phyloP scores from a whole-genome alignment of 805 yeast genomes.

The Nakazawaea sp. region DNA sequence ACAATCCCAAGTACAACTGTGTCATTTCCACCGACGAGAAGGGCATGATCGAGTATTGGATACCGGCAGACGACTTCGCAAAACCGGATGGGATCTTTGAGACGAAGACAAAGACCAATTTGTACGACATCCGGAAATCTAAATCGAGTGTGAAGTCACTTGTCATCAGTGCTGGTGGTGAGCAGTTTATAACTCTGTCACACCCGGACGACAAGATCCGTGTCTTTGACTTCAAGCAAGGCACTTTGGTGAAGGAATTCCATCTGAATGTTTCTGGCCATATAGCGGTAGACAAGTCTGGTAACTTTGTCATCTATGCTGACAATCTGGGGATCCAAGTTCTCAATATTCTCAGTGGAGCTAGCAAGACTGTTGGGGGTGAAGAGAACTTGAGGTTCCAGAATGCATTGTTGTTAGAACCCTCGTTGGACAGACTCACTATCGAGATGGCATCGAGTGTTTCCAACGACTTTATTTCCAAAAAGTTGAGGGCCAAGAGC shows the following conservation, averaged over 20 bases:
- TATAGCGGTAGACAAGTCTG: conserved; percentile 23
- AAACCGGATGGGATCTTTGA: conserved; percentile 20
- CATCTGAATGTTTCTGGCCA: conserved; percentile 15
- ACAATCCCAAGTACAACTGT: conserved; percentile 18
- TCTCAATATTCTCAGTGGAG: conserved; percentile 18
- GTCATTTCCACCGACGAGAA: conserved; percentile 20
- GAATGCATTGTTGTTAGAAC: conserved; percentile 15
- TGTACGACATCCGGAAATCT: conserved; percentile 26
- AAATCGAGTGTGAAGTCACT: conserved; percentile 20
- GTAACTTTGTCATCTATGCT: conserved; percentile 21
- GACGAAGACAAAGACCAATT: conserved; percentile 31
- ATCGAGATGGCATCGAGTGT: conserved; percentile 9
- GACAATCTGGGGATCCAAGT: conserved; percentile 24
- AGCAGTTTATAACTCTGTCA: conserved; percentile 23
- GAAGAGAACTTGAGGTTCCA: conserved; percentile 22
- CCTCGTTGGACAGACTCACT: conserved; percentile 2
- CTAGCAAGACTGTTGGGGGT: conserved; percentile 19
- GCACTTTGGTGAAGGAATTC: conserved; percentile 22
- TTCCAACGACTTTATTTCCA: conserved; percentile 4
- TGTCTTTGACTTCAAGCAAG: conserved; percentile 26
- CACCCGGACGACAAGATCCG: conserved; percentile 25
- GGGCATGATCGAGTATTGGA: conserved; percentile 32
- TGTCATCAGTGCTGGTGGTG: conserved; percentile 19
- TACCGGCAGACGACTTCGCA: conserved; percentile 12
- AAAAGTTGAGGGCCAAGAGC: background rate